A percentile compares a stretch with the other conserved stretches of the same genome.
phyloP scores from a whole-genome alignment of 2,329 filamentous ascomycete genomes.

The Thielaviopsis cerberus region DNA sequence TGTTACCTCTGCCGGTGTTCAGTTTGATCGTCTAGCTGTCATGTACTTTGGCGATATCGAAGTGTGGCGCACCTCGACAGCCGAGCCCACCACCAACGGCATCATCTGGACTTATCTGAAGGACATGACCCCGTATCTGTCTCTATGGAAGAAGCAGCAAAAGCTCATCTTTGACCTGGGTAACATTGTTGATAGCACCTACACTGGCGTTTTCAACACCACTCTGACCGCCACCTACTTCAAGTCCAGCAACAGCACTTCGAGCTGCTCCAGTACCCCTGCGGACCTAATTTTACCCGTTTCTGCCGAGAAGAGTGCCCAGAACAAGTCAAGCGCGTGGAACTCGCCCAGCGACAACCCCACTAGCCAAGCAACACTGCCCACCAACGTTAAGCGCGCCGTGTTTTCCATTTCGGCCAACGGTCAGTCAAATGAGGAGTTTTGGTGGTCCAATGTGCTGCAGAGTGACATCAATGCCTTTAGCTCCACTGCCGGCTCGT shows the following conservation, averaged over 20 bases:
- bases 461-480: constrained; percentile 43
- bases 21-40: constrained; percentile 57
- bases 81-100: constrained; percentile 52
- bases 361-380: constrained; percentile 39
- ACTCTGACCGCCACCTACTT: constrained; percentile 61
- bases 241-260: constrained; percentile 17
- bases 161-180: constrained; percentile 65
- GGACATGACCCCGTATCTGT: constrained; percentile 54
- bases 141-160: constrained; percentile 49
- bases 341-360: constrained; percentile 44
- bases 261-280: constrained; percentile 15
- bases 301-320: constrained; percentile 32
- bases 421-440: constrained; percentile 60
- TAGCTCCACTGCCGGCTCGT: constrained; percentile 30
- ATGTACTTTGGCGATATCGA: constrained; percentile 64
- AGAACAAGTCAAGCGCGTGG: constrained; percentile 45
- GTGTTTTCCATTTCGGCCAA: constrained; percentile 61
- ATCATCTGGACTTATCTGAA: constrained; percentile 64
- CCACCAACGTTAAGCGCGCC: constrained; percentile 47
- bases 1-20: constrained; percentile 48
- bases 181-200: constrained; percentile 49
- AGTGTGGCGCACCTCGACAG: constrained; percentile 68
- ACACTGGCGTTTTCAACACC: constrained; percentile 56
- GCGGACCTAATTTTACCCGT: constrained; percentile 52
- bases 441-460: constrained; percentile 69